Conservation (phyloP, 1,284 basidiomycete species). For the Agaricales sp. region DNA sequence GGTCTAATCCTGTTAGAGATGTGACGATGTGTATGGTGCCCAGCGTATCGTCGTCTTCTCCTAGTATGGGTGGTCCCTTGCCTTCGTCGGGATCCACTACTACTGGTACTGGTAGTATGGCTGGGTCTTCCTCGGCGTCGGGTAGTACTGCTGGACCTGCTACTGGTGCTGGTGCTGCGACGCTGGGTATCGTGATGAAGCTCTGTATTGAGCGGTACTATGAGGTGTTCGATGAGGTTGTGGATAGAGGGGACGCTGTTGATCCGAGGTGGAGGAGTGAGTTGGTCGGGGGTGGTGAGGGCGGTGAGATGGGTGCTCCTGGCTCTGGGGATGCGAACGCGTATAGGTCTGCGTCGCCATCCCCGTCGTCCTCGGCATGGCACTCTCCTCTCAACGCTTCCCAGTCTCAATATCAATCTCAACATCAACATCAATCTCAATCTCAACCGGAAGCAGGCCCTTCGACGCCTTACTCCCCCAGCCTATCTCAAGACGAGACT, state of each 20-base stretch:
- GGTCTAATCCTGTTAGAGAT: conserved; percentile 57
- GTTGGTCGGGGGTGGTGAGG: conserved; percentile 4
- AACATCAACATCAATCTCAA: too few relatives aligned
- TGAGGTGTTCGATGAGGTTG: conserved; percentile 74
- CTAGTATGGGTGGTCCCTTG: too few relatives aligned
- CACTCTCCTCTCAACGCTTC: conserved; percentile 17
- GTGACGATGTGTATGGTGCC: conserved; percentile 63
- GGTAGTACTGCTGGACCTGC: background rate
- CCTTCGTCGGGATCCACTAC: conserved; percentile 16
- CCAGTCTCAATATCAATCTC: conserved; percentile 10
- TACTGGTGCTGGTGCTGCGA: conserved; percentile 29
- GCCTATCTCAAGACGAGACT: too few relatives aligned
- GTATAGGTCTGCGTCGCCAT: background rate
- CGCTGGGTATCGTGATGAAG: conserved; percentile 62
- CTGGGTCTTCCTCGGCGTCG: conserved; percentile 11
- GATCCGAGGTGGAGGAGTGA: conserved; percentile 18
- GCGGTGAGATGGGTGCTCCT: too few relatives aligned
- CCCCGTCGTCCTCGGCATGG: conserved; percentile 18
- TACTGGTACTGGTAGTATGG: conserved; percentile 15
- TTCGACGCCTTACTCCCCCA: background rate
- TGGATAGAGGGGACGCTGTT: conserved; percentile 55
- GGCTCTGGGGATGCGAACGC: too few relatives aligned
- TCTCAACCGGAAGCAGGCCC: background rate
- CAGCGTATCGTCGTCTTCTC: too few relatives aligned
- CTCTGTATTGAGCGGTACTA: conserved; percentile 76